These are phyloP conservation scores for Penicillium ucsense DNA, from an alignment of 495 filamentous ascomycete species.

Conservation along the genomic window DNA sequence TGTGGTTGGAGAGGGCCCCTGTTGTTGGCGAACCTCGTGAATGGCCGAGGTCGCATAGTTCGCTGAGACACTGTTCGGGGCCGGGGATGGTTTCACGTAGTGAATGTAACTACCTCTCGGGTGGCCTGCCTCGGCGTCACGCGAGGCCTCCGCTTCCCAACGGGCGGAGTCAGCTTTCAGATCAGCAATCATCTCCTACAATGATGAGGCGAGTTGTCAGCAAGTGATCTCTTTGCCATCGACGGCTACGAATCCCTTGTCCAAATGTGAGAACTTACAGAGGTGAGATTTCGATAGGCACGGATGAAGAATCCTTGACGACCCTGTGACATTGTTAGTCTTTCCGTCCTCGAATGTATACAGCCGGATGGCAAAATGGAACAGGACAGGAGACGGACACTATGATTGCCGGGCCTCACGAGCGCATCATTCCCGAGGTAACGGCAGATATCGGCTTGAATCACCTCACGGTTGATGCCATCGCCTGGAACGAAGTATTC, in stretches of 20 bases:
- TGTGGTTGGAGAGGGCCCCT: constrained; percentile 29
- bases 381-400: constrained; percentile 46
- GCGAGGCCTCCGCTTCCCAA: constrained; percentile 64
- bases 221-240: background rate
- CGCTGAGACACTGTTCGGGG: constrained; percentile 27
- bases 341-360: background rate
- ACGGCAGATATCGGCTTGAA: constrained; percentile 89
- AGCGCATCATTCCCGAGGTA: constrained; percentile 88
- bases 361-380: constrained; percentile 1
- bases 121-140: constrained; percentile 38
- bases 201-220: constrained; percentile 12
- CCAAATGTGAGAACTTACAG: constrained; percentile 45
- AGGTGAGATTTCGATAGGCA: constrained; percentile 78
- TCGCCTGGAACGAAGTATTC: constrained; percentile 83
- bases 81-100: constrained; percentile 30
- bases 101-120: constrained; percentile 39
- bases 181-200: constrained; percentile 81
- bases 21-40: constrained; percentile 29
- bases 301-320: constrained; percentile 75
- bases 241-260: background rate
- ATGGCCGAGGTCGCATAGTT: constrained; percentile 27
- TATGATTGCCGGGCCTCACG: constrained; percentile 73
- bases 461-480: constrained; percentile 87
- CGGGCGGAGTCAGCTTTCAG: constrained; percentile 70
- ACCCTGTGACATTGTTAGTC: constrained; percentile 44